These are phyloP conservation scores for Fusarium ramigenum DNA, from an alignment of 2,329 filamentous ascomycete genomes.

Conservation along the genomic window DNA sequence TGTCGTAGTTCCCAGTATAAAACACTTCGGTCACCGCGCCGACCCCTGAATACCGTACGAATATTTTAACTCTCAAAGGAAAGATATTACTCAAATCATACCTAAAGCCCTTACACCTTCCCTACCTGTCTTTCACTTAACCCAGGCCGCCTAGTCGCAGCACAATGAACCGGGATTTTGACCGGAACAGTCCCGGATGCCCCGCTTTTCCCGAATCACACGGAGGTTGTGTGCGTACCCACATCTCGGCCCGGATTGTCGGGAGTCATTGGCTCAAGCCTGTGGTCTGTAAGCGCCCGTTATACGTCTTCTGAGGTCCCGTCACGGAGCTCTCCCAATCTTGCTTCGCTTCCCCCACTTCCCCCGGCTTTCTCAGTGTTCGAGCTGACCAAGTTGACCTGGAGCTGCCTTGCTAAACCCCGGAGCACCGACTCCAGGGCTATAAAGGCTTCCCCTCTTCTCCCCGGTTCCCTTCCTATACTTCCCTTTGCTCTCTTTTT, in stretches of 20 bases:
- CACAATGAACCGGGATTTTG: not conserved
- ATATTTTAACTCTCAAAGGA: not conserved
- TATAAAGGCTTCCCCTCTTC: not conserved
- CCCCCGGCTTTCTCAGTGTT: not conserved
- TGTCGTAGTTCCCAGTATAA: not conserved
- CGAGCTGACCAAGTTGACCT: not conserved
- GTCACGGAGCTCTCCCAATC: not conserved
- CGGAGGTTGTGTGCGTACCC: not conserved
- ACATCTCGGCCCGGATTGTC: not conserved
- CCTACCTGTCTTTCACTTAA: no score
- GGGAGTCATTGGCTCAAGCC: not conserved
- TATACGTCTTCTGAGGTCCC: not conserved
- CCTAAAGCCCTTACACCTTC: not conserved
- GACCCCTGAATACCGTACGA: not conserved
- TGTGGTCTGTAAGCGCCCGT: not conserved
- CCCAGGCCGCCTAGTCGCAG: not conserved
- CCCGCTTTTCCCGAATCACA: conserved; percentile 16
- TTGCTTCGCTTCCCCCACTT: not conserved
- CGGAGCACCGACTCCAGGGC: not conserved
- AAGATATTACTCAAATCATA: accelerated
- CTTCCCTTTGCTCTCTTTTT: not conserved
- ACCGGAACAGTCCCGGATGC: not conserved
- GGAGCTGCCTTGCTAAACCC: not conserved
- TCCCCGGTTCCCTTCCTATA: no score
- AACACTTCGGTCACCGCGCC: not conserved